phyloP scores from a whole-genome alignment of 805 yeast genomes.

The Kluyveromyces dobzhanskii region DNA sequence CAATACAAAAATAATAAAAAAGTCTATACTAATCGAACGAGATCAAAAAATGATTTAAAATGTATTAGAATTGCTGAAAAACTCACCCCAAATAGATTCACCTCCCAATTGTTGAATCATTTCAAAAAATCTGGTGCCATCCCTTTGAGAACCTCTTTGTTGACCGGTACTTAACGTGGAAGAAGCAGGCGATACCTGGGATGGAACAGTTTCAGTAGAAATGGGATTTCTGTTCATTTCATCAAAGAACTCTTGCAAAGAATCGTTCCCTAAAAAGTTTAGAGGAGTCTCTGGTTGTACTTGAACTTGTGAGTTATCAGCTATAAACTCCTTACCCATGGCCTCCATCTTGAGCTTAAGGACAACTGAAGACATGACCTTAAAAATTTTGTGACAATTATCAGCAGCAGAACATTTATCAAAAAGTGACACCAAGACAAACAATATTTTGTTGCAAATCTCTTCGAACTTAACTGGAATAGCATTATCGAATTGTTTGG shows the following conservation, averaged over 20 bases:
- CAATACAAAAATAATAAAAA: too few species aligned
- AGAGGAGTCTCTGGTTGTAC: conserved; percentile 4
- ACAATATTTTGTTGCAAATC: conserved; percentile 40
- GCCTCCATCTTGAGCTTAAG: conserved; percentile 37
- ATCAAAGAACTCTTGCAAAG: conserved; percentile 6
- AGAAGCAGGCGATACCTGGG: neutral
- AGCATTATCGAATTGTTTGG: conserved; percentile 41
- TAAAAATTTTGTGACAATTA: conserved; percentile 63
- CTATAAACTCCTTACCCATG: conserved; percentile 9
- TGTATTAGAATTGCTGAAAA: conserved; percentile 11
- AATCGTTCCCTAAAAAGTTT: conserved; percentile 6
- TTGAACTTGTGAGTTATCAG: conserved; percentile 1
- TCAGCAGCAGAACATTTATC: conserved; percentile 75
- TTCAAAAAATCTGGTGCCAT: conserved; percentile 50
- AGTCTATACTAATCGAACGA: too few species aligned
- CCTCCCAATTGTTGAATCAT: conserved; percentile 55
- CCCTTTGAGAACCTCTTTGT: conserved; percentile 24
- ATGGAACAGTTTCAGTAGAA: conserved; percentile 17
- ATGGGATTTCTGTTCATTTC: conserved; percentile 13
- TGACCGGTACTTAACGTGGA: neutral
- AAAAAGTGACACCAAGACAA: conserved; percentile 49
- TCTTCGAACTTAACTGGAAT: conserved; percentile 45
- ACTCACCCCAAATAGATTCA: conserved; percentile 56
- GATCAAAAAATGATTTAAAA: too few species aligned
- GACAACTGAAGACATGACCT: conserved; percentile 63